These are phyloP conservation scores for Chionographis japonica DNA, from an alignment of 106 monocot genomes.

Conservation along the genomic window DNA sequence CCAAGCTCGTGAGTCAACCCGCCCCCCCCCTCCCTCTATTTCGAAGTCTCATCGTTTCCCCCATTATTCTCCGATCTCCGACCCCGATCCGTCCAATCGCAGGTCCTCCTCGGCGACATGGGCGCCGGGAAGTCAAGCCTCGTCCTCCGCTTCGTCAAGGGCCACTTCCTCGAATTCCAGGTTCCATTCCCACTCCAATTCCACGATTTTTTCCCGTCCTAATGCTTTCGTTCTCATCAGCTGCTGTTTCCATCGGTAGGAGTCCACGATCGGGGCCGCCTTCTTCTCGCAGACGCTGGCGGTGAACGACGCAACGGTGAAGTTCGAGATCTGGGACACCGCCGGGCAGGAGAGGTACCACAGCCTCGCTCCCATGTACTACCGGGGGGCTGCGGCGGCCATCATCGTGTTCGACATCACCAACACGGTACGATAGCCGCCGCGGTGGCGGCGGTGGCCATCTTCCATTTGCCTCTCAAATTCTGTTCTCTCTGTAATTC, in stretches of 20 bases:
- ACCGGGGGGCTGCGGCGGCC: constrained; percentile 90
- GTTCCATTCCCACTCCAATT: constrained; percentile 3
- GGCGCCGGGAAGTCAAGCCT: constrained; percentile 97
- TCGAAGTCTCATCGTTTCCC: neutral
- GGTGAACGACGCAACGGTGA: constrained; percentile 82
- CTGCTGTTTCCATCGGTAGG: constrained; percentile 24
- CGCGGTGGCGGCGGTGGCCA: neutral
- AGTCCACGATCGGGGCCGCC: constrained; percentile 96
- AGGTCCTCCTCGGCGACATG: constrained; percentile 95
- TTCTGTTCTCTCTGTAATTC: too few species aligned
- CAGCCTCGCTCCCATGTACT: constrained; percentile 97
- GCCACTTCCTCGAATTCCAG: constrained; percentile 97
- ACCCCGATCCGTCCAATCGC: neutral
- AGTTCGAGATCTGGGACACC: constrained; percentile 98
- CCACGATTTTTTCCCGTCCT: neutral
- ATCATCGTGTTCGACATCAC: constrained; percentile 96
- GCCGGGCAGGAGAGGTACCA: constrained; percentile 98
- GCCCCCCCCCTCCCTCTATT: neutral
- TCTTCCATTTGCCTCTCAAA: too few species aligned
- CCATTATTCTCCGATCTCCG: neutral
- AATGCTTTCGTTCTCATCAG: neutral
- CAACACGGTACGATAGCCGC: constrained; percentile 48
- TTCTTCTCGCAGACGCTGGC: constrained; percentile 97
- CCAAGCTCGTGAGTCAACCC: constrained; percentile 56
- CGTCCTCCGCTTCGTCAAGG: constrained; percentile 94